Percentiles rank a stretch among this genome's conserved stretches.
phyloP scores from a whole-genome alignment of 495 filamentous ascomycete genomes.

The Aspergillus baeticus region DNA sequence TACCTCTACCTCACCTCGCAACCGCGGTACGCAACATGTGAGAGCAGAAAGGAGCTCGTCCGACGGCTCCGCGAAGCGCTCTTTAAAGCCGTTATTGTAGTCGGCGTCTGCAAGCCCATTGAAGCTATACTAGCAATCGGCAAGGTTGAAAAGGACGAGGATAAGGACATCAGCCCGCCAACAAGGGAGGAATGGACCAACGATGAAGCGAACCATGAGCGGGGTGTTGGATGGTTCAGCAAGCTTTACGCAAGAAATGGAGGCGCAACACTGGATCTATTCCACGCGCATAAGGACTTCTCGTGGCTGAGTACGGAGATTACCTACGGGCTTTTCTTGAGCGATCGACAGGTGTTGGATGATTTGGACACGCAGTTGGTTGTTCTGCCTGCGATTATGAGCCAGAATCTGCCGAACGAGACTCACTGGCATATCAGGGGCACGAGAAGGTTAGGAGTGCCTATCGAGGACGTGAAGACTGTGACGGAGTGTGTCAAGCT shows the following conservation, averaged over 20 bases:
- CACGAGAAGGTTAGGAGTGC: conserved; percentile 48
- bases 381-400: conserved; percentile 57
- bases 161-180: conserved; percentile 47
- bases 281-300: conserved; percentile 53
- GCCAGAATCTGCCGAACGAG: conserved; percentile 51
- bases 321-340: conserved; percentile 58
- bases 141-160: conserved; percentile 47
- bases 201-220: conserved; percentile 45
- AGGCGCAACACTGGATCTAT: conserved; percentile 35
- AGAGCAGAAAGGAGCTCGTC: conserved; percentile 43
- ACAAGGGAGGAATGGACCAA: conserved; percentile 41
- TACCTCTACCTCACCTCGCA: conserved; percentile 50
- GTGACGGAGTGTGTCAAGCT: conserved; percentile 39
- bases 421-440: conserved; percentile 61
- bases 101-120: conserved; percentile 54
- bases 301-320: conserved; percentile 39
- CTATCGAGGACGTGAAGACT: conserved; percentile 48
- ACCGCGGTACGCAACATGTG: conserved; percentile 32
- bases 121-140: conserved; percentile 48
- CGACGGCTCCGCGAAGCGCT: conserved; percentile 53
- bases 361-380: conserved; percentile 56
- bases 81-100: conserved; percentile 48
- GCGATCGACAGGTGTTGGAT: conserved; percentile 51
- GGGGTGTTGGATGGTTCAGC: conserved; percentile 47
- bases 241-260: conserved; percentile 40